Base-by-base conservation (phyloP, 257 asterid genomes). In the Salvia hispanica region DNA sequence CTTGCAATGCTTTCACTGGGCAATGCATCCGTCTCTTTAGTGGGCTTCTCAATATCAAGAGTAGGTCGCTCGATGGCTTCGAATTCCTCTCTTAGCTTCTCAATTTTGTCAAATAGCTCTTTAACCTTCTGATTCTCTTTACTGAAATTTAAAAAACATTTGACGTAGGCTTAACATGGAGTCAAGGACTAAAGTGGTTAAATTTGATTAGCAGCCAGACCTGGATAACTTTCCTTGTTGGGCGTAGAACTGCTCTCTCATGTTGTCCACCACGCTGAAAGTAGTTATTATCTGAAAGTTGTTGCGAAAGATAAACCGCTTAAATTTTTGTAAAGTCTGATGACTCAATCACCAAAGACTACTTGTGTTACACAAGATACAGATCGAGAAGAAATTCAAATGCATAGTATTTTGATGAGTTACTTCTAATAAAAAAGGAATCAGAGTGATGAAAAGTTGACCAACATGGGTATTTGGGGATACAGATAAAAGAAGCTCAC, bases 241-340 rank as follows among this genome's bases (percentile, higher is more conserved):
- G 40, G 90, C 75, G 73, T 85, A 85, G 77, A 85, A 85, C 74
- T 88, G 96, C 82, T 87, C 88, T 74, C 79, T 87, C 97, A 91
- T 91, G 83, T 80, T 84, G 84, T 91, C 96, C 67, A 85, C 97
- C 46, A 88, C 95, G 57, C 97, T 91, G 85, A 88, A 94, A 50
- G 84, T 88, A 60, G 96, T 82, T 75, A 91, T 81, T 57, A 91
- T 94, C 99, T 91, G 86, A 58, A 64, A 57, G 40, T 16, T 5
- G 39, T 61, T 6, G 18, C 12, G 15, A 60, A 36, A 36, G 33
- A 58, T 21, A 45, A 36, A 33, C 9, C 7, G 37, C n/a, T 54
- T 4, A 46, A 45, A 16, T 21, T 21, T 21, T 21, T 21, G 25
- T 21, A 53, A 55, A 44, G 16, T 59, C 47, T 42, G 39, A 16